phyloP scores from a whole-genome alignment of 129 eudicot genomes.

The Arctium lappa region DNA sequence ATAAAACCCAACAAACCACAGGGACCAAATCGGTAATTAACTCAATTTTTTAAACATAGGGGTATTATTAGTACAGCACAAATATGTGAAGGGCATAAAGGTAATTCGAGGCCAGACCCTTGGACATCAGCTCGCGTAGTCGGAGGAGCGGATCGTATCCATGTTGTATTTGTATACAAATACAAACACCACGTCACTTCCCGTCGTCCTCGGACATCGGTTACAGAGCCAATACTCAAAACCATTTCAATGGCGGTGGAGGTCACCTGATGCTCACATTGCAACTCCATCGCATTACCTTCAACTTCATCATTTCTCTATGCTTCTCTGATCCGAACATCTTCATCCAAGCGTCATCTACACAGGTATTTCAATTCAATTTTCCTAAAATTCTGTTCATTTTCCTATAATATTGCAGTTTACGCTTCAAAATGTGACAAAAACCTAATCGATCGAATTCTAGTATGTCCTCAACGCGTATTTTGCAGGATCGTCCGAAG shows the following conservation, averaged over 20 bases:
- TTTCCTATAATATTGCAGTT: not conserved
- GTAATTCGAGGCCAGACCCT: not conserved
- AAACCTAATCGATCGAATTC: not conserved
- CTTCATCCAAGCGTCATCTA: conserved; percentile 8
- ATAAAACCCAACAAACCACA: not conserved
- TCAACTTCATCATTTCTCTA: conserved; percentile 14
- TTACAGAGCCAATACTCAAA: conserved; percentile 17
- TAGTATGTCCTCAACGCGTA: not conserved
- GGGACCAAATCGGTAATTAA: too few relatives aligned
- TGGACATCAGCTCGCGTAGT: conserved; percentile 9
- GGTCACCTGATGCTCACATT: conserved; percentile 10
- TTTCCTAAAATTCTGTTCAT: conserved; percentile 16
- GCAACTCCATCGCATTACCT: conserved; percentile 4
- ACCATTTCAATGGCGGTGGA: conserved; percentile 29
- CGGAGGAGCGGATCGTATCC: not conserved
- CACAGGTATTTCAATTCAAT: conserved; percentile 24
- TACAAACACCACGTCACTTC: conserved; percentile 12
- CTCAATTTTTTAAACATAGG: not conserved
- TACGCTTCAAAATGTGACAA: not conserved
- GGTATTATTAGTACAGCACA: not conserved
- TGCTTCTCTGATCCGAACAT: conserved; percentile 13
- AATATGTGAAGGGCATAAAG: not conserved
- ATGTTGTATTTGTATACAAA: not conserved
- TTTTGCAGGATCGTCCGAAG: conserved; percentile 18
- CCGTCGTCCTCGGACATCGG: conserved; percentile 27